Conservation (phyloP, 768 basidiomycete species). For the Russula virescens region DNA sequence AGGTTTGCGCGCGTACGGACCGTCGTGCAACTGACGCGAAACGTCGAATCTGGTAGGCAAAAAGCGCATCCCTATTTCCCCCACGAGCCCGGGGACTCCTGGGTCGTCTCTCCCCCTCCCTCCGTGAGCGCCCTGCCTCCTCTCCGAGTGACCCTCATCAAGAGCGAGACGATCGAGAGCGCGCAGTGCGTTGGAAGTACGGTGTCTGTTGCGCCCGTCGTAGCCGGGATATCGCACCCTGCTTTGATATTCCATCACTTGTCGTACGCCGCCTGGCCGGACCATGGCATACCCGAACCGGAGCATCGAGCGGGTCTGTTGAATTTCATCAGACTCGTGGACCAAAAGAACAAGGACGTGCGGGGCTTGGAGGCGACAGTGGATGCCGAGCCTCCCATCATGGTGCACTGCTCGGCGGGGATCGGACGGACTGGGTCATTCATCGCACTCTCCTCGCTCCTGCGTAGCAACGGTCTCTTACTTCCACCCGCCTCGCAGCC, state of each 20-base stretch:
- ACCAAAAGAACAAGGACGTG: constrained; percentile 49
- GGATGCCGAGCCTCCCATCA: constrained; percentile 67
- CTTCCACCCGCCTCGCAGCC: constrained; percentile 20
- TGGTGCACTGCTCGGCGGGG: constrained; percentile 84
- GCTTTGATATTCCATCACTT: constrained; percentile 60
- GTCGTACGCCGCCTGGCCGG: constrained; percentile 76
- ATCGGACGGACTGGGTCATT: constrained; percentile 85
- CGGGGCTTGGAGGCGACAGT: constrained; percentile 28
- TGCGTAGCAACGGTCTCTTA: constrained; percentile 51
- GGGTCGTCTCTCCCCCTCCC: constrained; percentile 41
- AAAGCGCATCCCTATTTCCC: constrained; percentile 84
- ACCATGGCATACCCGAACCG: constrained; percentile 70
- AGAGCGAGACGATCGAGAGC: constrained; percentile 41
- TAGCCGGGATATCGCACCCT: constrained; percentile 26
- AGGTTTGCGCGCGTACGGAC: constrained; percentile 52
- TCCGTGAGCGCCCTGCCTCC: constrained; percentile 34
- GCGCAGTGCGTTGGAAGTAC: constrained; percentile 59
- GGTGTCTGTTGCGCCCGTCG: constrained; percentile 45
- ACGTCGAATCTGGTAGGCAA: constrained; percentile 58
- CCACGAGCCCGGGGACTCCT: constrained; percentile 43
- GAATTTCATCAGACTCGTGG: constrained; percentile 58
- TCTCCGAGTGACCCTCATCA: constrained; percentile 54
- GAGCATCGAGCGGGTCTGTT: constrained; percentile 56
- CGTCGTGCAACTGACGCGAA: constrained; percentile 75
- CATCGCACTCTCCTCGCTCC: constrained; percentile 71